These are phyloP conservation scores for Desmodesmus armatus DNA, from an alignment of 139 green algal species.

Conservation along the genomic window DNA sequence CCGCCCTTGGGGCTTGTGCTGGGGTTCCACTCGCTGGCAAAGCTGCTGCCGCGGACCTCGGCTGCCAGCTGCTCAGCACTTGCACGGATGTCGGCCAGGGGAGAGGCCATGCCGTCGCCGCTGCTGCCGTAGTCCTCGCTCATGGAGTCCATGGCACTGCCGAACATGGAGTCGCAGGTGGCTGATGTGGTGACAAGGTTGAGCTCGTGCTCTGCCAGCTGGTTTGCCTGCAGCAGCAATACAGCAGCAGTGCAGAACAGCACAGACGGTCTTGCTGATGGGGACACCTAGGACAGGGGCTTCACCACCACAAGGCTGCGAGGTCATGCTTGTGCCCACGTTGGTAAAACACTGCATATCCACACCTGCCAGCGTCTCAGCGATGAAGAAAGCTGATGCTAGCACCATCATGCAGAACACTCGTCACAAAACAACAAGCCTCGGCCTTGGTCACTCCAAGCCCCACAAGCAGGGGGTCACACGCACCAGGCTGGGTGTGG, in stretches of 20 bases:
- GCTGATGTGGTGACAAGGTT: constrained; percentile 48
- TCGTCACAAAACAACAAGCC: too few relatives aligned
- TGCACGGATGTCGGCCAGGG: constrained; percentile 20
- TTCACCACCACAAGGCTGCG: too few relatives aligned
- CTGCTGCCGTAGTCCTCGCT: constrained; percentile 28
- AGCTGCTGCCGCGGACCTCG: constrained; percentile 15
- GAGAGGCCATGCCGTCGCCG: constrained; percentile 43
- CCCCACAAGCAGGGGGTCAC: too few relatives aligned
- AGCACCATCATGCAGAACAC: too few relatives aligned
- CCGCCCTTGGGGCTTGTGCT: background rate
- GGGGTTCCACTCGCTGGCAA: constrained; percentile 19
- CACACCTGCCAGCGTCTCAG: background rate
- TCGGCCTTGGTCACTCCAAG: too few relatives aligned
- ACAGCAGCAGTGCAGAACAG: background rate
- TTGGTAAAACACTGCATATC: too few relatives aligned
- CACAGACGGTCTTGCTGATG: background rate
- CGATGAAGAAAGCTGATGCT: background rate
- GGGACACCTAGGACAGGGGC: too few relatives aligned
- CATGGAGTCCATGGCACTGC: constrained; percentile 22
- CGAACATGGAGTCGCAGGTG: constrained; percentile 42
- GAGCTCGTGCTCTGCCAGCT: constrained; percentile 43
- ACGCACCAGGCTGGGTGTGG: background rate
- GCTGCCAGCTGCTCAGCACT: constrained; percentile 26
- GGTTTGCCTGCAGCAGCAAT: background rate
- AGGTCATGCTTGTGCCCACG: too few relatives aligned